Conservation (phyloP, 2,329 filamentous ascomycete species). For the Xylaria hypoxylon region DNA sequence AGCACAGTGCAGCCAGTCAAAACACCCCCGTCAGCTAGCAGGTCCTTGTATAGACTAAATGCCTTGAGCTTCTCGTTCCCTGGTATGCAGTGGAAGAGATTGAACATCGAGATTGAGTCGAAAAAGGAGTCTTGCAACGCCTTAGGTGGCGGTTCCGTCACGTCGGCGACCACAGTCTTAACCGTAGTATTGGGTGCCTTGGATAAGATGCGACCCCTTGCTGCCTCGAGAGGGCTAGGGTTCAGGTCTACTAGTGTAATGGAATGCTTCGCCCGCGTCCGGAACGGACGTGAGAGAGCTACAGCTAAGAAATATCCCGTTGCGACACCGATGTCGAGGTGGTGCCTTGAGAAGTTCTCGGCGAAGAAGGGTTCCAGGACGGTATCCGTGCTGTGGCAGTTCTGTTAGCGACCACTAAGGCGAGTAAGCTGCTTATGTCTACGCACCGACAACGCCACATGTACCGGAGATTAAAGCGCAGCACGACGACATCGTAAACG, state of each 20-base stretch:
- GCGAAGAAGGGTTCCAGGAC: slow-evolving; percentile 39
- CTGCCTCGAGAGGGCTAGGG: slow-evolving; percentile 48
- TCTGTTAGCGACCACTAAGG: not conserved
- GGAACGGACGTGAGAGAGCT: slow-evolving; percentile 37
- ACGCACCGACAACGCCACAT: slow-evolving; percentile 54
- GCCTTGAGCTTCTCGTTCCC: slow-evolving; percentile 49
- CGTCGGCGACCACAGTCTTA: slow-evolving; percentile 52
- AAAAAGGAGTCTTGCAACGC: slow-evolving; percentile 49
- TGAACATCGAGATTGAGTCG: slow-evolving; percentile 59
- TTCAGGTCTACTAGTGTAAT: slow-evolving; percentile 56
- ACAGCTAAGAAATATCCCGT: slow-evolving; percentile 37
- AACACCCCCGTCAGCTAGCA: slow-evolving; percentile 53
- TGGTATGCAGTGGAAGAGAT: slow-evolving; percentile 58
- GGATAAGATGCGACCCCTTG: slow-evolving; percentile 37
- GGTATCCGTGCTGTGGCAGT: slow-evolving; percentile 24
- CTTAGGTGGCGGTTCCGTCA: slow-evolving; percentile 50
- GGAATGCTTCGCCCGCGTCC: slow-evolving; percentile 39
- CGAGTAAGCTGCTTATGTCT: not conserved
- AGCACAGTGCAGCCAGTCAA: slow-evolving; percentile 55
- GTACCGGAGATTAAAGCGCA: slow-evolving; percentile 52
- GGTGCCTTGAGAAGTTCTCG: slow-evolving; percentile 34
- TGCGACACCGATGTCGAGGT: slow-evolving; percentile 40
- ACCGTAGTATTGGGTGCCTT: slow-evolving; percentile 43
- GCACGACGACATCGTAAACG: slow-evolving; percentile 43
- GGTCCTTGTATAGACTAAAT: slow-evolving; percentile 49